A percentile compares a stretch with the other conserved stretches of the same genome.
These are phyloP conservation scores for Botryotinia convoluta DNA, from an alignment of 2,329 filamentous ascomycete genomes.

Conservation along the genomic window DNA sequence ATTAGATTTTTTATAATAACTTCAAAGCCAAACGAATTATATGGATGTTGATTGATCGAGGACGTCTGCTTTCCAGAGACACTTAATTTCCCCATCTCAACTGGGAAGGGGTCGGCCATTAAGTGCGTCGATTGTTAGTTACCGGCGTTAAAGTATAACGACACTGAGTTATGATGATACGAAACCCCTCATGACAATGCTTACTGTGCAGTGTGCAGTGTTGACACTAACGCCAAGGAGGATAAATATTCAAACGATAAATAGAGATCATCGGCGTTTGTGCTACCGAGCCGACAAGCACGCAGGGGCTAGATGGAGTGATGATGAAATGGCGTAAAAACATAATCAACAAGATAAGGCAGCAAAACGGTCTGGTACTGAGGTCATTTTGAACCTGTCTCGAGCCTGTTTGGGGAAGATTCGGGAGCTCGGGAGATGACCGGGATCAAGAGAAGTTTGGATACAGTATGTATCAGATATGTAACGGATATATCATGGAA, in stretches of 20 bases:
- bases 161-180: background rate
- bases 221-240: background rate
- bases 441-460: background rate
- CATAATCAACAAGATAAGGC: background rate
- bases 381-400: background rate
- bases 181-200: background rate
- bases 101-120: background rate
- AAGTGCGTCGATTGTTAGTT: too few species aligned
- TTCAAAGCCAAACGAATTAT: background rate
- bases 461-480: background rate
- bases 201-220: background rate
- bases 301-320: background rate
- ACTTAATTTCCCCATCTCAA: background rate
- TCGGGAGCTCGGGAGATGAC: background rate
- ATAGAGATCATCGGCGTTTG: background rate
- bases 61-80: background rate
- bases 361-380: background rate
- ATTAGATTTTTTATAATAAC: background rate
- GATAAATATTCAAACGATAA: background rate
- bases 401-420: background rate
- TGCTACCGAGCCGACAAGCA: background rate
- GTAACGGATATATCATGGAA: background rate
- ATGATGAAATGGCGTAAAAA: background rate
- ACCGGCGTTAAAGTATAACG: background rate
- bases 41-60: background rate